These are phyloP conservation scores for Sarocladium strictum DNA, from an alignment of 2,329 filamentous ascomycete genomes.

Conservation along the genomic window DNA sequence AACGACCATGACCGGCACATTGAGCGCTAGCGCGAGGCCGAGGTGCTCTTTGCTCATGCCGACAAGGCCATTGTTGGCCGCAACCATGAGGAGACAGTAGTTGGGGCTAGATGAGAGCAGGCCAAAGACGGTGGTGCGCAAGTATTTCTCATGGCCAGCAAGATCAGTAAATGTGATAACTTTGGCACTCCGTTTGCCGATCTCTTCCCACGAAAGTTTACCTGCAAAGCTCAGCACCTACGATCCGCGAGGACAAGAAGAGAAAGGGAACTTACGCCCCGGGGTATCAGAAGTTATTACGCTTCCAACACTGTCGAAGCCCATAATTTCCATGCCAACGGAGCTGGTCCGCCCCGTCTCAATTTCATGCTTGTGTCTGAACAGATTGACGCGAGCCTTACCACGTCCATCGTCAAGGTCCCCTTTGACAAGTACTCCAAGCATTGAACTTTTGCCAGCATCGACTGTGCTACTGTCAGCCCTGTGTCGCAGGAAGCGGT, in stretches of 20 bases:
- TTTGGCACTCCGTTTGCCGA: slow-evolving; percentile 89
- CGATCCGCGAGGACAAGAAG: neutral
- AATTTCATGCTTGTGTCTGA: slow-evolving; percentile 96
- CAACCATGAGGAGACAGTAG: slow-evolving; percentile 97
- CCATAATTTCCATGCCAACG: slow-evolving; percentile 98
- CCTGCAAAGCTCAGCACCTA: slow-evolving; percentile 26
- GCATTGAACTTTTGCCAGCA: slow-evolving; percentile 92
- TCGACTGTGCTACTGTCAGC: slow-evolving; percentile 56
- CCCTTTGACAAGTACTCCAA: slow-evolving; percentile 93
- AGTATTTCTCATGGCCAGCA: slow-evolving; percentile 90
- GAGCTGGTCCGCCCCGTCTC: slow-evolving; percentile 93
- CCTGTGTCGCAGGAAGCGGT: neutral
- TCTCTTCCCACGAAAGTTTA: slow-evolving; percentile 91
- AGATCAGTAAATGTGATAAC: slow-evolving; percentile 95
- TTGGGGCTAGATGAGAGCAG: slow-evolving; percentile 91
- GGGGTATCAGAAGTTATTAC: slow-evolving; percentile 77
- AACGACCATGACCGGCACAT: slow-evolving; percentile 96
- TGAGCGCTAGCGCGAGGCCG: slow-evolving; percentile 87
- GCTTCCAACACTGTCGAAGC: slow-evolving; percentile 82
- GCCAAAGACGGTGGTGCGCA: slow-evolving; percentile 94
- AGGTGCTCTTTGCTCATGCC: slow-evolving; percentile 99
- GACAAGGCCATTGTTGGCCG: slow-evolving; percentile 92
- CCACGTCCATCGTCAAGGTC: slow-evolving; percentile 91
- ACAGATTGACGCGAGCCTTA: slow-evolving; percentile 89
- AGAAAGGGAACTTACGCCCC: slow-evolving; percentile 54